Evolutionary conservation across 108 stramenopile genomes (phyloP), one percentile per base, ranked within the genome.

Genomic region (Nitzschia sp.): DNA sequence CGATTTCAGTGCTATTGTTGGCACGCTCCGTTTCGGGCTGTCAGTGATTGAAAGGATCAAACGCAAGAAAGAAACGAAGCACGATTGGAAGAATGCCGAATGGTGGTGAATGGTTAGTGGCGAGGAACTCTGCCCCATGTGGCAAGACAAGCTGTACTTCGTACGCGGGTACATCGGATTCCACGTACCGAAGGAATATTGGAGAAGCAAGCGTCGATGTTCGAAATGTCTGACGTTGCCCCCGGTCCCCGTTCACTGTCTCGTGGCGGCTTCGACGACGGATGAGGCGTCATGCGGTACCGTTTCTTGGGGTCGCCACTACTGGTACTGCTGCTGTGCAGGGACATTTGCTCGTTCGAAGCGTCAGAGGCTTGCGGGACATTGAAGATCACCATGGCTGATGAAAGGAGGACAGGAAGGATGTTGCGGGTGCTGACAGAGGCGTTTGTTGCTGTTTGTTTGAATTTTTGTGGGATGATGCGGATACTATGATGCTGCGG

Each of bases 281-380:
- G 50, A 52, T 52, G 50, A 8, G 50, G 50, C 8, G 50, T 52
- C 50, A 52, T 52, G 50, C 50, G 50, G 50, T 52, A 52, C 6
- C 50, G 50, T 52, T 52, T 52, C 50, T 52, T 52, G 23, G n/a
- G n/a, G n/a, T n/a, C n/a, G n/a, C n/a, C n/a, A n/a, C n/a, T n/a
- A n/a, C n/a, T n/a, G n/a, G n/a, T n/a, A n/a, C n/a, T n/a, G n/a
- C n/a, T n/a, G n/a, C n/a, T n/a, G n/a, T n/a, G n/a, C n/a, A n/a
- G n/a, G n/a, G n/a, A n/a, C n/a, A n/a, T n/a, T n/a, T n/a, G n/a
- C n/a, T n/a, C n/a, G n/a, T n/a, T n/a, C n/a, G n/a, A n/a, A n/a
- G n/a, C n/a, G n/a, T n/a, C n/a, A n/a, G n/a, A n/a, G n/a, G n/a
- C n/a, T n/a, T n/a, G n/a, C n/a, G n/a, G n/a, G n/a, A n/a, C n/a